A percentile compares a stretch with the other conserved stretches of the same genome.
Conservation (phyloP, 2,329 filamentous ascomycete species). For the Teratosphaeria pseudoeucalypti region DNA sequence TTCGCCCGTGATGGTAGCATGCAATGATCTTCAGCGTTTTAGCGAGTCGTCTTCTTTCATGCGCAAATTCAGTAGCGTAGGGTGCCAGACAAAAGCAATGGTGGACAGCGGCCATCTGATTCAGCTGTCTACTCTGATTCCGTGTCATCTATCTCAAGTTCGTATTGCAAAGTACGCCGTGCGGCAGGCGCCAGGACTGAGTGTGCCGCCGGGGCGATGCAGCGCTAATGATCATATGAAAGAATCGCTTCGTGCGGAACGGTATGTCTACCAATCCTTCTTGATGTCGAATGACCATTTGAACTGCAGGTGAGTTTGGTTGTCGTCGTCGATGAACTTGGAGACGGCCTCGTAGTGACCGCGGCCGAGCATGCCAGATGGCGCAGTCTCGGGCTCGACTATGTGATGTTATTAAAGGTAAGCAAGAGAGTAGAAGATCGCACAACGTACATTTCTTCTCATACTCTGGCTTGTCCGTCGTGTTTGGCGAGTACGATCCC, state of each 20-base stretch:
- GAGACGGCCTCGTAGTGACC: constrained; percentile 84
- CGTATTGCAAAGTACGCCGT: neutral
- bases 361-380: constrained; percentile 78
- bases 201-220: neutral
- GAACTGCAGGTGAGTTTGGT: constrained; percentile 80
- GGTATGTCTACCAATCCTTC: constrained; percentile 70
- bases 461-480: constrained; percentile 73
- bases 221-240: neutral
- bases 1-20: neutral
- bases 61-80: neutral
- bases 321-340: constrained; percentile 91
- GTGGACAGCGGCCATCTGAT: neutral
- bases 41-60: constrained; percentile 7
- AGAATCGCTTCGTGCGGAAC: neutral
- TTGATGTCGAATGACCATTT: constrained; percentile 94
- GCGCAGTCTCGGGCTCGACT: constrained; percentile 90
- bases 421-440: neutral
- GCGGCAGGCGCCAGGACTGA: neutral
- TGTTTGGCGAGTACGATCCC: constrained; percentile 91
- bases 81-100: neutral
- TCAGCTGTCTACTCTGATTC: neutral
- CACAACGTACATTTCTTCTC: constrained; percentile 74
- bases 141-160: neutral
- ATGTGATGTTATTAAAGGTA: neutral
- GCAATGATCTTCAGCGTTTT: constrained; percentile 11